Conservation (phyloP, 495 filamentous ascomycete genomes). For the Penicillium angulare region DNA sequence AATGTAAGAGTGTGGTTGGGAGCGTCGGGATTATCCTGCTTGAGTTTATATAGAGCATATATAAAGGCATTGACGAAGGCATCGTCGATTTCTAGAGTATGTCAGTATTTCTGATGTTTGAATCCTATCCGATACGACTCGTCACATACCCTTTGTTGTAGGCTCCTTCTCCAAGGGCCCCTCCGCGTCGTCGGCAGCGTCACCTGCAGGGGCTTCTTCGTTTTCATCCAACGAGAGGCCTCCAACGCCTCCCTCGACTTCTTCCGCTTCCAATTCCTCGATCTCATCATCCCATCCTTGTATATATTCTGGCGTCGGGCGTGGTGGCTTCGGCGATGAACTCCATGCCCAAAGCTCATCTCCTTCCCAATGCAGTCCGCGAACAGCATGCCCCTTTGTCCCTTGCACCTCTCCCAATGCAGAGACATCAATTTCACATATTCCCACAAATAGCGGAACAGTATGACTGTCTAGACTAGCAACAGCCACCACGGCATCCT, state of each 20-base stretch:
- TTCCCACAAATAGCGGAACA: constrained; percentile 63
- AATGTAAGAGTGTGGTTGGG: constrained; percentile 56
- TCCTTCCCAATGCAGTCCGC: constrained; percentile 68
- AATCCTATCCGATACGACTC: background rate
- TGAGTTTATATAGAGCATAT: constrained; percentile 58
- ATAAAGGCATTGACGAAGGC: constrained; percentile 68
- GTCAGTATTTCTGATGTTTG: constrained; percentile 17
- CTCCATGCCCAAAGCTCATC: constrained; percentile 73
- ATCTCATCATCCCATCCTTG: constrained; percentile 44
- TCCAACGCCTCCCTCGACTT: constrained; percentile 39
- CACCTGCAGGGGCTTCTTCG: constrained; percentile 24
- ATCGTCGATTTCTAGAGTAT: constrained; percentile 60
- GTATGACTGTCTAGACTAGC: constrained; percentile 59
- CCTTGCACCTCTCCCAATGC: constrained; percentile 58
- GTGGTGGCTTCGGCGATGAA: constrained; percentile 52
- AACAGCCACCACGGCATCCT: constrained; percentile 63
- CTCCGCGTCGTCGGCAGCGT: constrained; percentile 25
- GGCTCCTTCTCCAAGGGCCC: constrained; percentile 46
- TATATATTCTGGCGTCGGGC: constrained; percentile 48
- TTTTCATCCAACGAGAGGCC: constrained; percentile 41
- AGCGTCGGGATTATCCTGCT: constrained; percentile 46
- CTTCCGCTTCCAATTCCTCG: constrained; percentile 23
- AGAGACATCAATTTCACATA: constrained; percentile 66
- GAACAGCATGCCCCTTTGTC: constrained; percentile 65
- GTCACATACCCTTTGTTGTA: constrained; percentile 50